Percentiles rank a stretch among this genome's conserved stretches.
Conservation (phyloP, 75 land plant species). For the Ceratopteris richardii region DNA sequence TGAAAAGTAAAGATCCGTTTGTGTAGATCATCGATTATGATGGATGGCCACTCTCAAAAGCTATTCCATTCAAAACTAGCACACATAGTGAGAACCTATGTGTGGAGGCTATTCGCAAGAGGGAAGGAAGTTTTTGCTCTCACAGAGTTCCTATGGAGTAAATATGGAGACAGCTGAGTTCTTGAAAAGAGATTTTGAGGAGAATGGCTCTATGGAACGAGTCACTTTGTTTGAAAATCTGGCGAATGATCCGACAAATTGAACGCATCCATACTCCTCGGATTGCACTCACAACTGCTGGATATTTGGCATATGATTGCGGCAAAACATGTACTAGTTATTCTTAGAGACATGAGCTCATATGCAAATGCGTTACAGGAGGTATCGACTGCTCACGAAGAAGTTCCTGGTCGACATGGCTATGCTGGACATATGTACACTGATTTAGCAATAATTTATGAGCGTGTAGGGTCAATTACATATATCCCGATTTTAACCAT, state of each 20-base stretch:
- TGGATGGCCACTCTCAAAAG: too few species aligned
- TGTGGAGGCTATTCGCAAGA: too few species aligned
- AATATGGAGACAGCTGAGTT: constrained; percentile 37
- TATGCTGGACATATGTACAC: constrained; percentile 39
- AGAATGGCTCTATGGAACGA: constrained; percentile 38
- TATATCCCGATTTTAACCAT: too few species aligned
- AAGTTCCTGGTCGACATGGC: too few species aligned
- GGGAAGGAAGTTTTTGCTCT: too few species aligned
- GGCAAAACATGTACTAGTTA: constrained; percentile 28
- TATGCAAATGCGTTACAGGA: constrained; percentile 36
- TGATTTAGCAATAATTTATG: constrained; percentile 33
- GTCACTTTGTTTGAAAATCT: constrained; percentile 30
- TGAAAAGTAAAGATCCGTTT: too few species aligned
- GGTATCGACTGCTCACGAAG: constrained; percentile 33
- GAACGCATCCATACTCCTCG: constrained; percentile 38
- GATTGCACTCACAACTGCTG: constrained; percentile 33
- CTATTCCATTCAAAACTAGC: too few species aligned
- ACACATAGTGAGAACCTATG: too few species aligned
- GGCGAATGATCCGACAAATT: constrained; percentile 36
- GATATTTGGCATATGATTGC: constrained; percentile 32
- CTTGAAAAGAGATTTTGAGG: constrained; percentile 35
- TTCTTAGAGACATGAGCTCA: too few species aligned
- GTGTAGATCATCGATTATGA: too few species aligned
- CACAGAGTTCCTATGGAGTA: too few species aligned
- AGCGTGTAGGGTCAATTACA: too few species aligned